These are phyloP conservation scores for Calophaca sinica DNA, from an alignment of 306 rosid species.

Conservation along the genomic window DNA sequence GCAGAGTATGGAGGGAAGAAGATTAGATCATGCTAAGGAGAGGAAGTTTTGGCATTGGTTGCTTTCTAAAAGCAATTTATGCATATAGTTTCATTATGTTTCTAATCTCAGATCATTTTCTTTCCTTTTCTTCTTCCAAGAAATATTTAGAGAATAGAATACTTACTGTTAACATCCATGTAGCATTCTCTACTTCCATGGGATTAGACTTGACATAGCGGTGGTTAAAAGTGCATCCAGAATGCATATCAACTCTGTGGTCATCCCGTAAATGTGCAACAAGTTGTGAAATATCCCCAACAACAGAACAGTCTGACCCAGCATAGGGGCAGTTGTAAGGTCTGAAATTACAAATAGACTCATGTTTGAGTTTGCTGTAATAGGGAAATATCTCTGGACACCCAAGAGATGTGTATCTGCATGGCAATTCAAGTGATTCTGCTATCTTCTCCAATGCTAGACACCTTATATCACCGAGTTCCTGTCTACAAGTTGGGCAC, in stretches of 20 bases:
- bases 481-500: slow-evolving; percentile 81
- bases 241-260: slow-evolving; percentile 87
- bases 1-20: no score
- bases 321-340: slow-evolving; percentile 84
- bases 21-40: neutral
- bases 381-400: slow-evolving; percentile 83
- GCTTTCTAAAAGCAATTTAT: neutral
- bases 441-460: slow-evolving; percentile 82
- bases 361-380: slow-evolving; percentile 80
- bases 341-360: slow-evolving; percentile 72
- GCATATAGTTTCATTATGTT: neutral
- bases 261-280: slow-evolving; percentile 76
- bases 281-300: slow-evolving; percentile 72
- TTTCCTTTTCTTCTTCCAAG: slow-evolving; percentile 12
- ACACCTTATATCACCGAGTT: slow-evolving; percentile 83
- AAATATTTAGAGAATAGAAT: neutral
- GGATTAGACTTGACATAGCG: slow-evolving; percentile 86
- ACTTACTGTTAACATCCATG: slow-evolving; percentile 92
- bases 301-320: slow-evolving; percentile 77
- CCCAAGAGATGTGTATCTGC: slow-evolving; percentile 69
- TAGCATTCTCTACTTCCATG: slow-evolving; percentile 82
- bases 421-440: slow-evolving; percentile 80
- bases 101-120: neutral
- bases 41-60: neutral
- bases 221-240: slow-evolving; percentile 81